Conservation (phyloP, 2,329 filamentous ascomycete species). For the Microascus cirrosus region DNA sequence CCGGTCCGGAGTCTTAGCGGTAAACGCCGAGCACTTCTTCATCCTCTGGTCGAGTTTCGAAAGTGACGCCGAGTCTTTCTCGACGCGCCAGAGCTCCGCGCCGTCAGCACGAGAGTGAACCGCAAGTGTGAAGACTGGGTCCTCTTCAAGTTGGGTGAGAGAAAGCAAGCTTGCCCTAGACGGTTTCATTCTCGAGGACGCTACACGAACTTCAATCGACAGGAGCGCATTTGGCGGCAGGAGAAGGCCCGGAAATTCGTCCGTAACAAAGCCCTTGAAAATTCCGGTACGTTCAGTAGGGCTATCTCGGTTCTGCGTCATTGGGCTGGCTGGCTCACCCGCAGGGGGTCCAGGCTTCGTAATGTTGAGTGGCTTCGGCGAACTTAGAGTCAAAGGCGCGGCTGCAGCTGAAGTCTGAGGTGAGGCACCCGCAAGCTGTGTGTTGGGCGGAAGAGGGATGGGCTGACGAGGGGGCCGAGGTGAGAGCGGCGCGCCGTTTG, state of each 20-base stretch:
- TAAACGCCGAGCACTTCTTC: constrained; percentile 61
- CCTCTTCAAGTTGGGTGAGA: constrained; percentile 72
- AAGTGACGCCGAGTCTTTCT: constrained; percentile 79
- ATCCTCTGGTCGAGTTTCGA: constrained; percentile 73
- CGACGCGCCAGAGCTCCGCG: constrained; percentile 81
- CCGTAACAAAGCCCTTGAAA: constrained; percentile 68
- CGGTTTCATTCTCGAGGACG: constrained; percentile 89
- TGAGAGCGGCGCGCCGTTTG: constrained; percentile 35
- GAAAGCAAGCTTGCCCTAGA: constrained; percentile 77
- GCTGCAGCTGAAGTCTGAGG: neutral
- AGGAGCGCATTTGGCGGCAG: constrained; percentile 82
- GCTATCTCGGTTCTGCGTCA: constrained; percentile 20
- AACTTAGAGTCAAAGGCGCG: neutral
- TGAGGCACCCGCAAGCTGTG: constrained; percentile 32
- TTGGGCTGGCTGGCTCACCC: constrained; percentile 9
- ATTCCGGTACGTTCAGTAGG: constrained; percentile 40
- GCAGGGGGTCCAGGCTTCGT: constrained; percentile 17
- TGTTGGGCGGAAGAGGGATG: constrained; percentile 60
- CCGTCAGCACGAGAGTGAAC: constrained; percentile 67
- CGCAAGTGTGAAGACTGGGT: constrained; percentile 87
- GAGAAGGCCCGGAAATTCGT: constrained; percentile 77
- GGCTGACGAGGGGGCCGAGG: constrained; percentile 64
- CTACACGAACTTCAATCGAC: constrained; percentile 75
- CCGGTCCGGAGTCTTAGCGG: constrained; percentile 69
- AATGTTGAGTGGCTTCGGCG: constrained; percentile 26